Percentiles rank a stretch among this genome's conserved stretches.
These are phyloP conservation scores for Strobilomyces dryophilus DNA, from an alignment of 768 basidiomycete genomes.

Conservation along the genomic window DNA sequence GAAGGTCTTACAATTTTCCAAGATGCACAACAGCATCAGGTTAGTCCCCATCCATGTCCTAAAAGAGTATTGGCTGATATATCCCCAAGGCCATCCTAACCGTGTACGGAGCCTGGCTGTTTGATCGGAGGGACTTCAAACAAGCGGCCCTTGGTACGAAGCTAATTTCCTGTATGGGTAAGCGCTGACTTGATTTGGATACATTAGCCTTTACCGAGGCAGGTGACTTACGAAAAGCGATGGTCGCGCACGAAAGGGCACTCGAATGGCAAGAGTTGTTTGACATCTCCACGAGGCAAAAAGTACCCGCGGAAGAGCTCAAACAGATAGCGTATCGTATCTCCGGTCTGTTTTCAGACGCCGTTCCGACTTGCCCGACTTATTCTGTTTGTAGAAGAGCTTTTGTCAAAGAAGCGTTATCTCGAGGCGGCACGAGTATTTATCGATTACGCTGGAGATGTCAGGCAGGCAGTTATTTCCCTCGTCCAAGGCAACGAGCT, in stretches of 20 bases:
- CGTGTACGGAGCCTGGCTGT: slow-evolving; percentile 83
- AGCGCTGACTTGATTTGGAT: slow-evolving; percentile 4
- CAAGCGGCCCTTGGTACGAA: slow-evolving; percentile 76
- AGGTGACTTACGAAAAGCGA: slow-evolving; percentile 59
- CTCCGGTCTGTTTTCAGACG: slow-evolving; percentile 52
- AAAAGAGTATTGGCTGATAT: slow-evolving; percentile 5
- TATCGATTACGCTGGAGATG: slow-evolving; percentile 78
- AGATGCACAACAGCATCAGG: slow-evolving; percentile 58
- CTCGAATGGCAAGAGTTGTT: slow-evolving; percentile 92
- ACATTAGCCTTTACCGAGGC: slow-evolving; percentile 71
- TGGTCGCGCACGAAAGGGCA: slow-evolving; percentile 85
- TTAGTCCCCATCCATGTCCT: slow-evolving; percentile 28
- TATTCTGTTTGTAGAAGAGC: slow-evolving; percentile 55
- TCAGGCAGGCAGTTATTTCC: slow-evolving; percentile 69
- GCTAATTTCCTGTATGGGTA: not conserved
- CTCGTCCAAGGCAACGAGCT: slow-evolving; percentile 80
- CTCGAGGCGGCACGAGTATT: slow-evolving; percentile 78
- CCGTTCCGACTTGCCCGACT: not conserved
- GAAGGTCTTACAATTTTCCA: slow-evolving; percentile 74
- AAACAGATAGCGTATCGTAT: slow-evolving; percentile 68
- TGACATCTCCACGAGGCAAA: slow-evolving; percentile 59
- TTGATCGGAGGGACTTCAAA: slow-evolving; percentile 75
- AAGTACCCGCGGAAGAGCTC: slow-evolving; percentile 52
- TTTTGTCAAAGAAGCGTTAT: slow-evolving; percentile 74
- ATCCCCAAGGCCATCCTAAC: slow-evolving; percentile 57